Conservation (phyloP, 2,329 filamentous ascomycete genomes). For the Venturia effusa region DNA sequence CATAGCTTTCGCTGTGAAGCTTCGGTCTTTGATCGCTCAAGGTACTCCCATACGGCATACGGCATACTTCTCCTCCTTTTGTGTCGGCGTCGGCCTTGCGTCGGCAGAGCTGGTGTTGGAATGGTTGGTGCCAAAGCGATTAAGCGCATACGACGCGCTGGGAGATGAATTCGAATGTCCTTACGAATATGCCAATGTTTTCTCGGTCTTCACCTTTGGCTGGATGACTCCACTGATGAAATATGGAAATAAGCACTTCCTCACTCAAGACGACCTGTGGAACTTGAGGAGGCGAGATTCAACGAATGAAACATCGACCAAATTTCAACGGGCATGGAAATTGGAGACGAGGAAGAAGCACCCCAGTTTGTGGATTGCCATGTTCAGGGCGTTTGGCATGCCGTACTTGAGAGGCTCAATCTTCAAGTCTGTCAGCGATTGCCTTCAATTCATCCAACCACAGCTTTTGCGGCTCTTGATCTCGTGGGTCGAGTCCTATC, state of each 20-base stretch:
- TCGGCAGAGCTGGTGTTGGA: conserved; percentile 65
- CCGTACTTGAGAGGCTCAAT: conserved; percentile 72
- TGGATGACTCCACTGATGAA: conserved; percentile 99
- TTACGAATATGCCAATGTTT: conserved; percentile 85
- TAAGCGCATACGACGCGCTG: conserved; percentile 57
- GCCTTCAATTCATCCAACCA: conserved; percentile 79
- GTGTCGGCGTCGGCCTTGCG: conserved; percentile 59
- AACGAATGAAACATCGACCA: conserved; percentile 59
- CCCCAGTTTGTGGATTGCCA: conserved; percentile 77
- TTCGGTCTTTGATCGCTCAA: conserved; percentile 75
- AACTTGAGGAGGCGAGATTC: conserved; percentile 72
- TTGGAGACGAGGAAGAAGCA: conserved; percentile 53
- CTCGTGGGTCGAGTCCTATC: conserved; percentile 70
- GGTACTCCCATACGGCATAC: conserved; percentile 55
- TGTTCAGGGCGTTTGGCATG: conserved; percentile 74
- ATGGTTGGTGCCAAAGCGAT: conserved; percentile 74
- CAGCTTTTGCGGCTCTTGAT: conserved; percentile 82
- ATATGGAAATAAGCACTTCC: conserved; percentile 78
- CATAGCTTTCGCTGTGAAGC: conserved; percentile 67
- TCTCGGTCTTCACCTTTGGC: conserved; percentile 85
- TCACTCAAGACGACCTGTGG: conserved; percentile 95
- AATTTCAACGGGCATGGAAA: conserved; percentile 67
- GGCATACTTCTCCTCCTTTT: conserved; percentile 70
- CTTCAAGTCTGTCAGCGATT: conserved; percentile 83
- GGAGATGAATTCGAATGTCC: conserved; percentile 62